Evolutionary conservation across 768 basidiomycete genomes (phyloP), one percentile per base, ranked within the genome.

Genomic region (Termitomyces sp.): DNA sequence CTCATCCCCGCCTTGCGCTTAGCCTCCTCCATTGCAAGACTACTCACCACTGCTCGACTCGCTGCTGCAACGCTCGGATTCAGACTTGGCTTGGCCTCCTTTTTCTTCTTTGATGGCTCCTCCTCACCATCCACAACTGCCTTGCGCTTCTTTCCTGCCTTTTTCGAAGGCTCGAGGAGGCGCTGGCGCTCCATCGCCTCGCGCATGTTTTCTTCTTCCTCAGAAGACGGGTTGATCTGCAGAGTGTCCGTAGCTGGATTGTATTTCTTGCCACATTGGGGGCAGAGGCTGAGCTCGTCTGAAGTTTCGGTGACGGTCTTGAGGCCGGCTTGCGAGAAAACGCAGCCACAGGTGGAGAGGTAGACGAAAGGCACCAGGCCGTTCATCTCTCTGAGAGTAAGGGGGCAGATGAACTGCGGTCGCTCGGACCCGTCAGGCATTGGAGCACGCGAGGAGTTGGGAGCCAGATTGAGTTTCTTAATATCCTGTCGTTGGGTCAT

Each of bases 361-460:
- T 94, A 96, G 54, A 94, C 86, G 69, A 98, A 98, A 0, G 94
- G 92, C 53, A 89, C 82, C 3, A 71, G 69, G 15, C 97, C 97
- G 64, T 92, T 94, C 94, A 98, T 98, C 73, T 97, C 96, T 70
- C 93, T 92, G 61, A 92, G 75, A 1, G 88, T 92, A 52, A 98
- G 79, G 0, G 97, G 92, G 74, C 97, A 99, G 56, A 94, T 85
- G 65, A 94, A 98, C 54, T 81, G 82, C 2, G 90, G 78, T 2
- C 69, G 77, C 53, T 81, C 85, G n/a, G 68, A 69, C 28, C 70
- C 54, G 44, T 77, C 77, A 18, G 79, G 69, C 5, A 80, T 66
- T 3, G 73, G 61, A 2, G 81, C 74, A 15, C 52, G 49, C 18
- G 82, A 68, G 8, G 92, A 75, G 66, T 95, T 94, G 0, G 81